Evolutionary conservation across 305 asterid species (phyloP).

Genomic region (Ajuga reptans): DNA sequence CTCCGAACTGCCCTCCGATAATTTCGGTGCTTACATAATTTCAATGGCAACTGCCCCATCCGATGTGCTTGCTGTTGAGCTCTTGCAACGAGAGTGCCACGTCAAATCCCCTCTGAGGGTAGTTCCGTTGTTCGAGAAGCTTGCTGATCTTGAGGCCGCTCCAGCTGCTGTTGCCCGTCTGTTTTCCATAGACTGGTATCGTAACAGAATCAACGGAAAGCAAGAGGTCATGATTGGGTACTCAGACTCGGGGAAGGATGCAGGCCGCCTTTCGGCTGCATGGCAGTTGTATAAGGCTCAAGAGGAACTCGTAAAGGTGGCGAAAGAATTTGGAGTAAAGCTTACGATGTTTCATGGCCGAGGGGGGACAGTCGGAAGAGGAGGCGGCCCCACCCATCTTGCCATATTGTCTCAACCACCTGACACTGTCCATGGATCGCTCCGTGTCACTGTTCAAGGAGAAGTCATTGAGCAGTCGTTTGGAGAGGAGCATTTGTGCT

Average conservation of each 20-base stretch:
- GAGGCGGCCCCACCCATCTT: slow-evolving; percentile 93
- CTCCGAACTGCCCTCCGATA: slow-evolving; percentile 65
- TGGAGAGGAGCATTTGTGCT: slow-evolving; percentile 86
- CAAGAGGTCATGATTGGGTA: slow-evolving; percentile 95
- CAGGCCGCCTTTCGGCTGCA: slow-evolving; percentile 89
- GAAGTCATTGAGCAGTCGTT: slow-evolving; percentile 82
- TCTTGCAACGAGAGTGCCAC: slow-evolving; percentile 71
- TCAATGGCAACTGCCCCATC: slow-evolving; percentile 94
- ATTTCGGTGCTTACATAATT: slow-evolving; percentile 75
- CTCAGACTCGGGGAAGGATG: slow-evolving; percentile 89
- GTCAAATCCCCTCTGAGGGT: slow-evolving; percentile 63
- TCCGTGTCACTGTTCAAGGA: slow-evolving; percentile 88
- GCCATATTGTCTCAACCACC: slow-evolving; percentile 93
- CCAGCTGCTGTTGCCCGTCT: slow-evolving; percentile 79
- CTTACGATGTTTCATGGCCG: slow-evolving; percentile 84
- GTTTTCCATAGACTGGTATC: slow-evolving; percentile 76
- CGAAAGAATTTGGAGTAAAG: slow-evolving; percentile 67
- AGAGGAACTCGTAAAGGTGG: slow-evolving; percentile 82
- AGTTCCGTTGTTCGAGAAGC: slow-evolving; percentile 76
- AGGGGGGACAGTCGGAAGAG: slow-evolving; percentile 84
- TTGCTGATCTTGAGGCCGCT: slow-evolving; percentile 77
- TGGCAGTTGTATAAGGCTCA: slow-evolving; percentile 88
- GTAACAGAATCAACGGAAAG: slow-evolving; percentile 61
- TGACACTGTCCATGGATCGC: slow-evolving; percentile 76
- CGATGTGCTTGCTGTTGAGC: slow-evolving; percentile 87